These are phyloP conservation scores for Beauveria medogensis DNA, from an alignment of 2,329 filamentous ascomycete genomes.

Conservation along the genomic window DNA sequence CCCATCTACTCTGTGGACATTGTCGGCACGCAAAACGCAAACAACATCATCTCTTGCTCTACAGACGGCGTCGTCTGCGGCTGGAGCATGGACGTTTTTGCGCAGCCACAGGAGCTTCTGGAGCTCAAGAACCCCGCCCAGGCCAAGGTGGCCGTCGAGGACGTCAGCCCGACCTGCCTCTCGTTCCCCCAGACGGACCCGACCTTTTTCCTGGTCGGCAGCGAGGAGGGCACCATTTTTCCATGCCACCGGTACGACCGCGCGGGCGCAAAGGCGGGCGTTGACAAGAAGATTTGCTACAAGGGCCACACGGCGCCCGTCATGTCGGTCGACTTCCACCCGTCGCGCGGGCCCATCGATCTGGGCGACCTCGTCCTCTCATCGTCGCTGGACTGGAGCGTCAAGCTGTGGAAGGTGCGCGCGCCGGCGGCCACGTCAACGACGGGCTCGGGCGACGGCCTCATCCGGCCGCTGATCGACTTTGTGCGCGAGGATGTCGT, in stretches of 20 bases:
- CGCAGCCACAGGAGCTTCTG: slow-evolving; percentile 89
- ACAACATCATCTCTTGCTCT: slow-evolving; percentile 95
- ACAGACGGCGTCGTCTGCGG: slow-evolving; percentile 95
- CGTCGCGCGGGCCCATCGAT: slow-evolving; percentile 83
- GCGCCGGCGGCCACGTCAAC: slow-evolving; percentile 67
- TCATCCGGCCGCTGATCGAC: slow-evolving; percentile 70
- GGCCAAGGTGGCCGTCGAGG: slow-evolving; percentile 70
- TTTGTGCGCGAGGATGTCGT: slow-evolving; percentile 93
- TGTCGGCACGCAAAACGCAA: slow-evolving; percentile 95
- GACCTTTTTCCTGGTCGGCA: slow-evolving; percentile 94
- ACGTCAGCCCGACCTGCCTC: slow-evolving; percentile 89
- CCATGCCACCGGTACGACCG: slow-evolving; percentile 96
- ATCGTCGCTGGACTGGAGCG: slow-evolving; percentile 92
- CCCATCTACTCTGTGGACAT: slow-evolving; percentile 94
- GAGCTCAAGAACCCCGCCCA: slow-evolving; percentile 80
- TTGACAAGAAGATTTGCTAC: slow-evolving; percentile 83
- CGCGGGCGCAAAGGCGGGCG: slow-evolving; percentile 91
- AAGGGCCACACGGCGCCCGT: slow-evolving; percentile 86
- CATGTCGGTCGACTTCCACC: slow-evolving; percentile 94
- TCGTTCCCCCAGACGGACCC: slow-evolving; percentile 92
- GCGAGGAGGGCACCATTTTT: slow-evolving; percentile 93
- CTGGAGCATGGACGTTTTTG: slow-evolving; percentile 97
- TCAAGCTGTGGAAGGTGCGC: slow-evolving; percentile 92
- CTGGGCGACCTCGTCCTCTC: slow-evolving; percentile 88
- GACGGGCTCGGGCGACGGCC: slow-evolving; percentile 40